phyloP scores from a whole-genome alignment of 345 rosid species.

The Sonneratia alba region DNA sequence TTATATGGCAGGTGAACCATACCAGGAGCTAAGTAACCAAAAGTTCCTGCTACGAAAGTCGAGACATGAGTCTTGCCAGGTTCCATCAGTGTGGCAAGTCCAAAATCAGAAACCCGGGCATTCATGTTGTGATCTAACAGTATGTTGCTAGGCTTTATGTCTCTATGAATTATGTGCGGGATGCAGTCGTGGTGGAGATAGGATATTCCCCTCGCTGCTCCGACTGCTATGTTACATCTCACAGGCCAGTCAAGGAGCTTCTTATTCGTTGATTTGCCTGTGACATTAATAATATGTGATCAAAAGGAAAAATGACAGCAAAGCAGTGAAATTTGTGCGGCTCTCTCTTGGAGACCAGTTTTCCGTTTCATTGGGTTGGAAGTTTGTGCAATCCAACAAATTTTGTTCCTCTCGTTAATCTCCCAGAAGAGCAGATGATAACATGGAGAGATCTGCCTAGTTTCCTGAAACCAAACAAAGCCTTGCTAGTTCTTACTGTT shows the following conservation, averaged over 20 bases:
- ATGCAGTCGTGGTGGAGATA: slow-evolving; percentile 88
- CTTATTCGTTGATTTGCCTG: slow-evolving; percentile 37
- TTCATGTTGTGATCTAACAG: slow-evolving; percentile 78
- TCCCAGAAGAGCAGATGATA: too few species aligned
- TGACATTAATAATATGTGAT: slow-evolving; percentile 2
- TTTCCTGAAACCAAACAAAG: not conserved
- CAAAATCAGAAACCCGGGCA: slow-evolving; percentile 77
- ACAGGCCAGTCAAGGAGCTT: slow-evolving; percentile 50
- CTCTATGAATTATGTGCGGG: slow-evolving; percentile 83
- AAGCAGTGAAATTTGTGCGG: too few species aligned
- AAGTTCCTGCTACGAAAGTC: slow-evolving; percentile 71
- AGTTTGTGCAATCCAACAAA: not conserved
- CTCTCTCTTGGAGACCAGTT: not conserved
- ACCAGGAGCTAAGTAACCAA: slow-evolving; percentile 87
- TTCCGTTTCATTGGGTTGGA: not conserved
- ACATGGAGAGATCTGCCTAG: not conserved
- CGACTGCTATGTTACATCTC: slow-evolving; percentile 60
- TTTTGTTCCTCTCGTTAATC: too few species aligned
- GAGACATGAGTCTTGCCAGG: slow-evolving; percentile 82
- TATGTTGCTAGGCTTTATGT: slow-evolving; percentile 75
- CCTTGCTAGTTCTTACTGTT: too few species aligned
- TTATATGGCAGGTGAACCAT: slow-evolving; percentile 1
- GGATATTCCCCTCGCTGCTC: slow-evolving; percentile 80
- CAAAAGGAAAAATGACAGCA: not conserved
- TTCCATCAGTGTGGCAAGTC: slow-evolving; percentile 73